Percentiles rank a stretch among this genome's conserved stretches.
phyloP scores from a whole-genome alignment of 2,329 filamentous ascomycete genomes.

The Boeremia lycopersici region DNA sequence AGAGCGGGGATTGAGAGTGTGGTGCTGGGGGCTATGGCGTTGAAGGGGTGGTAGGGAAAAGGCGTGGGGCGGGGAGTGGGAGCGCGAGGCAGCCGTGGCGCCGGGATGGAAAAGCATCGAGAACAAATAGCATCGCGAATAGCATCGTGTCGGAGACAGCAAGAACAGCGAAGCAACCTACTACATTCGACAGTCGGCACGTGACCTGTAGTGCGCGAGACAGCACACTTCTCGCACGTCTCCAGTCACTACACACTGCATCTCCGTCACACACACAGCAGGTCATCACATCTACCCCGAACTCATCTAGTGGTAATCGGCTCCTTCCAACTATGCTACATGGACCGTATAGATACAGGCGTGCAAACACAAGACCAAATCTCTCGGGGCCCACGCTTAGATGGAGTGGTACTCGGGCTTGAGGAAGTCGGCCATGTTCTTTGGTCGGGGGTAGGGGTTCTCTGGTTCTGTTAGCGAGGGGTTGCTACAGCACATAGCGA shows the following conservation, averaged over 20 bases:
- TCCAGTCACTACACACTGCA: background rate
- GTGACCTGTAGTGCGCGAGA: too few relatives aligned
- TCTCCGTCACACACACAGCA: background rate
- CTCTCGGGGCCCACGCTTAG: slow-evolving; percentile 29
- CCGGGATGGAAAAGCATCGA: too few relatives aligned
- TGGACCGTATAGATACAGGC: slow-evolving; percentile 37
- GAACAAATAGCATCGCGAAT: too few relatives aligned
- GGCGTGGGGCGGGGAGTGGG: too few relatives aligned
- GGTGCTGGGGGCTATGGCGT: slow-evolving; percentile 76
- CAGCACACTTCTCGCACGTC: too few relatives aligned
- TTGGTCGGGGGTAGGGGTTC: slow-evolving; percentile 70
- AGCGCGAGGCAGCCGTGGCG: too few relatives aligned
- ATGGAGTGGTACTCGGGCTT: slow-evolving; percentile 89
- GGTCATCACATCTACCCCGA: background rate
- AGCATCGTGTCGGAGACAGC: too few relatives aligned
- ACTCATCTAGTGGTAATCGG: slow-evolving; percentile 19
- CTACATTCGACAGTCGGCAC: too few relatives aligned
- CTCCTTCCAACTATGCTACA: slow-evolving; percentile 43
- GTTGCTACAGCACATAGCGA: too few relatives aligned
- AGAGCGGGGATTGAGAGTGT: slow-evolving; percentile 68
- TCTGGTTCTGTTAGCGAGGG: too few relatives aligned
- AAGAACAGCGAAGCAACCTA: too few relatives aligned
- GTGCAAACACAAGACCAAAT: slow-evolving; percentile 38
- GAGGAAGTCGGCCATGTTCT: slow-evolving; percentile 96
- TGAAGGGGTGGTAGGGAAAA: slow-evolving; percentile 68